Evolutionary conservation across 2,329 filamentous ascomycete genomes (phyloP).

Genomic region (Daldinia sp.): DNA sequence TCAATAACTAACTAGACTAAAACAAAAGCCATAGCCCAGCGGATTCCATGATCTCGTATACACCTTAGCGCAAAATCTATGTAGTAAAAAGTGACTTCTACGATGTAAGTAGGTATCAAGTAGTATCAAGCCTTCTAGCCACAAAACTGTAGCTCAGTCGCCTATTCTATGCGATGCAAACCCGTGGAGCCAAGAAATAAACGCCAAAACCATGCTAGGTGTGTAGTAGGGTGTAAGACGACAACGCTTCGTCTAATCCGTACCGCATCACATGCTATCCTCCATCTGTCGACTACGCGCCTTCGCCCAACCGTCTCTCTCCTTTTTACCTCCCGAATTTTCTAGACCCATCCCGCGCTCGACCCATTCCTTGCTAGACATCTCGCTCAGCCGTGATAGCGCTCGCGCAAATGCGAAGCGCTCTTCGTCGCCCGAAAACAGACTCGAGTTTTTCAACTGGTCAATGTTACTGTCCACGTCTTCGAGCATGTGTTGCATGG

Average conservation of each 20-base stretch:
- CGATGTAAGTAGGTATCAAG: background rate
- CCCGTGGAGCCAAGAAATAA: conserved; percentile 2
- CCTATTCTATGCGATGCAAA: conserved; percentile 5
- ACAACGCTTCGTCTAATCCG: background rate
- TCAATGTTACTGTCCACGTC: conserved; percentile 86
- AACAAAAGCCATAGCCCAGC: background rate
- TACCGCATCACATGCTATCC: conserved; percentile 65
- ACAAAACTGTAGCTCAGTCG: conserved; percentile 2
- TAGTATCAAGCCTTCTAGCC: background rate
- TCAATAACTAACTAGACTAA: background rate
- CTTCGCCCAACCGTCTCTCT: conserved; percentile 72
- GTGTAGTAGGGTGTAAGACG: background rate
- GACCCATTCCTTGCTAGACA: conserved; percentile 95
- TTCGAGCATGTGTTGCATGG: conserved; percentile 84
- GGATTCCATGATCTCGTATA: background rate
- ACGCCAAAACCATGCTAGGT: conserved; percentile 17
- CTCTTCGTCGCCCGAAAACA: conserved; percentile 96
- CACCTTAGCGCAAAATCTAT: background rate
- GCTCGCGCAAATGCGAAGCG: conserved; percentile 94
- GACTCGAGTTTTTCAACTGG: conserved; percentile 81
- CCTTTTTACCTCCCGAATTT: conserved; percentile 68
- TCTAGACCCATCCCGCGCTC: conserved; percentile 79
- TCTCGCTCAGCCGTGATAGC: conserved; percentile 83
- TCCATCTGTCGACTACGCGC: conserved; percentile 73
- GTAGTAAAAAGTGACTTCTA: background rate